Conservation (phyloP, 148 eudicot genomes). For the Chenopodium formosanum region DNA sequence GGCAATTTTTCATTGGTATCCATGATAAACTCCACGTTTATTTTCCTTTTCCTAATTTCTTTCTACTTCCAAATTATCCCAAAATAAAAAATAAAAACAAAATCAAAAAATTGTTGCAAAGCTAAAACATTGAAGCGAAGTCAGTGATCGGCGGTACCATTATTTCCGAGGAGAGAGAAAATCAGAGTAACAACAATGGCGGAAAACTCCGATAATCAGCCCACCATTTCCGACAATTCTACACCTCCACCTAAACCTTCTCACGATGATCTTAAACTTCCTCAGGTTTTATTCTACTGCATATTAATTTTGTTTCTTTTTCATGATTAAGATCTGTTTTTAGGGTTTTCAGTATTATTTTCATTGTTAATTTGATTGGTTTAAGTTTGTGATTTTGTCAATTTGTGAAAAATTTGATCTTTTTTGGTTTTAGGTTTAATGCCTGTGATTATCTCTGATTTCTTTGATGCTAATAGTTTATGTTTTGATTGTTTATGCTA, state of each 20-base stretch:
- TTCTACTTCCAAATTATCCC: too few relatives aligned
- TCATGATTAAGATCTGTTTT: constrained; percentile 1
- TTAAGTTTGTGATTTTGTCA: neutral
- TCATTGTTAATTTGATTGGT: neutral
- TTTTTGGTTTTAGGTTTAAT: neutral
- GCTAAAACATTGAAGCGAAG: too few relatives aligned
- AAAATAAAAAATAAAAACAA: too few relatives aligned
- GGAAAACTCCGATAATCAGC: constrained; percentile 35
- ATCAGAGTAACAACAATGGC: constrained; percentile 27
- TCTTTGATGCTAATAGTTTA: too few relatives aligned
- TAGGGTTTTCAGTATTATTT: neutral
- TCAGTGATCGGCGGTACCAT: too few relatives aligned
- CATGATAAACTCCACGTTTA: constrained; percentile 9
- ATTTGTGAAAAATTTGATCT: neutral
- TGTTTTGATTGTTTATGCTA: too few relatives aligned
- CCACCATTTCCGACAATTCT: constrained; percentile 36
- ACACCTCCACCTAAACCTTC: constrained; percentile 15
- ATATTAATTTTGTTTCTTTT: neutral
- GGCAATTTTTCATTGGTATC: constrained; percentile 1
- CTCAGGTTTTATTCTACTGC: constrained; percentile 30
- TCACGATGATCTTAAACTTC: constrained; percentile 22
- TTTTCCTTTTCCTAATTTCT: too few relatives aligned
- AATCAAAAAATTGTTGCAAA: too few relatives aligned
- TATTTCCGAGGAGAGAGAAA: neutral
- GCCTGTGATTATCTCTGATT: neutral